phyloP scores from a whole-genome alignment of 169 alveolate genomes.

The Babesia divergens region DNA sequence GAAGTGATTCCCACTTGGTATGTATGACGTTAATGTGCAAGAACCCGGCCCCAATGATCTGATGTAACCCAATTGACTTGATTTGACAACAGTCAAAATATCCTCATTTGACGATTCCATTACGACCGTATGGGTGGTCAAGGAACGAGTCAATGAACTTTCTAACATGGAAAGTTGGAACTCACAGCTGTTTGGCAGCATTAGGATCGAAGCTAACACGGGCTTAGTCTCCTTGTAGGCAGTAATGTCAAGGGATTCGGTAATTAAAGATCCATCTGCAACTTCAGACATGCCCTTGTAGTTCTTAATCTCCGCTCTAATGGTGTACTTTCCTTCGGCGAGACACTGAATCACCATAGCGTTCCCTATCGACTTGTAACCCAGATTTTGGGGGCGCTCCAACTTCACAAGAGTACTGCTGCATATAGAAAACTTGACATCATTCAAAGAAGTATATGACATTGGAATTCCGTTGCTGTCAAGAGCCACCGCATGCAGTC shows the following conservation, averaged over 20 bases:
- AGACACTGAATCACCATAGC: conserved; percentile 19
- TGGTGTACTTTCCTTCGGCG: conserved; percentile 38
- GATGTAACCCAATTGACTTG: conserved; percentile 5
- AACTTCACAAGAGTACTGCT: conserved; percentile 9
- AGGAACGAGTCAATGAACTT: neutral
- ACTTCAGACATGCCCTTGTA: neutral
- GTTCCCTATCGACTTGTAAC: neutral
- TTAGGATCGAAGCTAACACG: neutral
- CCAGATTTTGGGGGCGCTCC: conserved; percentile 16
- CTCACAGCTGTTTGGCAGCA: conserved; percentile 31
- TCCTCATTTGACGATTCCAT: conserved; percentile 9
- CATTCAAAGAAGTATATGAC: conserved; percentile 16
- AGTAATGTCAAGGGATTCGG: conserved; percentile 18
- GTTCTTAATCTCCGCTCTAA: conserved; percentile 32
- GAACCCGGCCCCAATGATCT: neutral
- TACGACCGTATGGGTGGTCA: neutral
- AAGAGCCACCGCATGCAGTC: conserved; percentile 23
- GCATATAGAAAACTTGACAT: conserved; percentile 20
- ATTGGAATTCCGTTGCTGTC: conserved; percentile 14
- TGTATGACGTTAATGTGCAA: conserved; percentile 19
- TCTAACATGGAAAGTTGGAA: conserved; percentile 24
- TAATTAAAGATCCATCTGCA: neutral
- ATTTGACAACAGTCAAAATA: neutral
- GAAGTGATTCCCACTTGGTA: neutral
- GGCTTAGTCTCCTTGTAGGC: conserved; percentile 35